Base-by-base conservation (phyloP, 1,284 basidiomycete genomes). In the Inonotus hispidus region DNA sequence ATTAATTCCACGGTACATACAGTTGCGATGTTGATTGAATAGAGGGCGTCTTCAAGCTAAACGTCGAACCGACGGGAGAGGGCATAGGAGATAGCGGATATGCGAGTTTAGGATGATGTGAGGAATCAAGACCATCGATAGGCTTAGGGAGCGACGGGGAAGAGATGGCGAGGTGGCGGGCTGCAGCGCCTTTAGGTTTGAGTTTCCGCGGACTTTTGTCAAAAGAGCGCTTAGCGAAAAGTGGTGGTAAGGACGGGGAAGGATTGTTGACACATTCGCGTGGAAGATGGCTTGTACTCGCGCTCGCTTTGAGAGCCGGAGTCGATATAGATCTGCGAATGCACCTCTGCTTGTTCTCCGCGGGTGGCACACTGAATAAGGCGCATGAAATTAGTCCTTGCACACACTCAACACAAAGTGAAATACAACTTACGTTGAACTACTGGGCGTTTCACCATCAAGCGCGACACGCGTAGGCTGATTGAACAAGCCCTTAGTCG, bases 61-160 rank as follows among this genome's bases (percentile, higher is more conserved):
- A 62, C 16, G 56, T 53, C 27, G 56, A 58, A 41, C 57, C 61
- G n/a, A 55, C 41, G 7, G 61, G 61, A 6, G 61, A 62, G 21
- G 61, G 61, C 29, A 59, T 62, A 54, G 61, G 61, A 43, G 61
- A 62, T 47, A 62, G 55, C 14, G 61, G 61, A 50, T 62, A 62
- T 54, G 56, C 27, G 50, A 62, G 57, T 50, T 58, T 62, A 55
- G 61, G 61, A 54, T 62, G 61, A 54, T 62, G 50, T 41, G 57
- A 27, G 10, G 53, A 59, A 49, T 53, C 53, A 49, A 59, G 38
- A 45, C 45, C 49, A 35, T 58, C 56, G 2, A 62, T 35, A 32
- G 56, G 53, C 37, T 60, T 37, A 16, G 62, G 62, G 23, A 60
- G 57, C 14, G 58, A 63, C 21, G 62, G 62, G 16, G 62, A 59